Conservation (phyloP, 2,329 filamentous ascomycete species). For the Rhinocladiella mackenziei region DNA sequence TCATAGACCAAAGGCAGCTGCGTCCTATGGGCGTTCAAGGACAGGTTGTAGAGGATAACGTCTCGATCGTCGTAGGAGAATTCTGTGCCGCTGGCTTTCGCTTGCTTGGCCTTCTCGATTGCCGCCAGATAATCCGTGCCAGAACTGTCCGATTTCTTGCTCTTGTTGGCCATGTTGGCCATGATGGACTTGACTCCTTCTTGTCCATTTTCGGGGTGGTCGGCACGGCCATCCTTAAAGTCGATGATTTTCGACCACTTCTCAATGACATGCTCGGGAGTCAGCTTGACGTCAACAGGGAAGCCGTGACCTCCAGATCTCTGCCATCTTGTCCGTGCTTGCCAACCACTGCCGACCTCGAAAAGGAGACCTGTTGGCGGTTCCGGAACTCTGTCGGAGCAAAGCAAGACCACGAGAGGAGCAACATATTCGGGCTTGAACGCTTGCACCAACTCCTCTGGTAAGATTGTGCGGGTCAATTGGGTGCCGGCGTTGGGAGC, state of each 20-base stretch:
- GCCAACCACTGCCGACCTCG: conserved; percentile 94
- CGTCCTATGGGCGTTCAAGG: conserved; percentile 83
- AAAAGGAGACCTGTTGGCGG: conserved; percentile 82
- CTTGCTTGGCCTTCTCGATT: conserved; percentile 71
- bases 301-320: conserved; percentile 84
- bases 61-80: conserved; percentile 85
- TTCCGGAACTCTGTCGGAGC: conserved; percentile 78
- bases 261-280: conserved; percentile 76
- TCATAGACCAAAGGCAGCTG: conserved; percentile 88
- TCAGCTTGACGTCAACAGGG: conserved; percentile 77
- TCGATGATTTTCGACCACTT: conserved; percentile 74
- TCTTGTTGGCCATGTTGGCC: conserved; percentile 80
- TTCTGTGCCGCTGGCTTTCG: conserved; percentile 67
- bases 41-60: conserved; percentile 91
- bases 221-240: conserved; percentile 83
- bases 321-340: conserved; percentile 90
- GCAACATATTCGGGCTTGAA: conserved; percentile 99
- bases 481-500: conserved; percentile 94
- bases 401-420: conserved; percentile 82
- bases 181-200: conserved; percentile 75
- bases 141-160: conserved; percentile 46
- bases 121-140: conserved; percentile 65
- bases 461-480: conserved; percentile 91
- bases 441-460: conserved; percentile 94
- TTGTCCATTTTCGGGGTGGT: conserved; percentile 75